Conservation (phyloP, 2,329 filamentous ascomycete genomes). For the Aspergillus nomiae region DNA sequence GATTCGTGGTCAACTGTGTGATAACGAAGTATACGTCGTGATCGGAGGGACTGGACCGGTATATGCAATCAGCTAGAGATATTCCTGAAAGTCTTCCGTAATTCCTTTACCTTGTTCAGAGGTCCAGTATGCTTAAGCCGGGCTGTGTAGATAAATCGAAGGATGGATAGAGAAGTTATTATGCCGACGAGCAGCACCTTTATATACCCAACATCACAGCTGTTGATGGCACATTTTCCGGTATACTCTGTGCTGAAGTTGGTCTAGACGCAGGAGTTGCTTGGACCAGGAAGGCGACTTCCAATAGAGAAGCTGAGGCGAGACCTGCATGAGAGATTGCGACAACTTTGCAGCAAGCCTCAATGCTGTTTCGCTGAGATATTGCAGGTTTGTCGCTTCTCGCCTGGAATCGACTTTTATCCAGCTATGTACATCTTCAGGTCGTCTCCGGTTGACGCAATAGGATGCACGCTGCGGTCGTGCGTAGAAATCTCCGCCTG, state of each 20-base stretch:
- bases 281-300: no score
- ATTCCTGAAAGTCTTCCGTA: neutral
- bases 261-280: neutral
- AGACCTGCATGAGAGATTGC: neutral
- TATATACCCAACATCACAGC: neutral
- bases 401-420: neutral
- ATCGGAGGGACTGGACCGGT: no score
- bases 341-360: neutral
- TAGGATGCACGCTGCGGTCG: neutral
- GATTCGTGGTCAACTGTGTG: no score
- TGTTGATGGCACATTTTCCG: no score
- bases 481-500: neutral
- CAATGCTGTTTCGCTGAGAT: neutral
- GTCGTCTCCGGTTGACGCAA: neutral
- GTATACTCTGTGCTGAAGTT: neutral
- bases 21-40: no score
- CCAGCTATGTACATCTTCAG: neutral
- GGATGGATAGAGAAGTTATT: neutral
- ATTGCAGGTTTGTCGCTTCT: neutral
- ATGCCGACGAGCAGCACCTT: neutral
- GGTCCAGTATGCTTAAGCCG: neutral
- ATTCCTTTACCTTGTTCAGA: neutral
- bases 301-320: neutral
- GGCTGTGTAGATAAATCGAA: no score
- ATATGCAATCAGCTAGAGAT: neutral